Evolutionary conservation across 2,329 filamentous ascomycete genomes (phyloP), one percentile per base, ranked within the genome.

Genomic region (Exophiala mesophila): DNA sequence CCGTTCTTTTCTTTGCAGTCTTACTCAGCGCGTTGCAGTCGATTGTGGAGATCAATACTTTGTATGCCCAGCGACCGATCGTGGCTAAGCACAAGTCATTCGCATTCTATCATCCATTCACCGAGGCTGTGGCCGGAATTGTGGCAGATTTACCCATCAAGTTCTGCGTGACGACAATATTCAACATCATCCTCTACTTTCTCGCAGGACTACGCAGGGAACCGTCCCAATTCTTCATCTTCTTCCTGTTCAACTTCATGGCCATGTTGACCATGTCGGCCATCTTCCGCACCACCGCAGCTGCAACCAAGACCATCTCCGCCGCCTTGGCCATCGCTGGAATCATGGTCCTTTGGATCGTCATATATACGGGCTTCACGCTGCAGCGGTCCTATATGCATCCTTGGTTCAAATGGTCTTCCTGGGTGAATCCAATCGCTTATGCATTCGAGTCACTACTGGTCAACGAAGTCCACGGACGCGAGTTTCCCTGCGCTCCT

Each of bases 31-130:
- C 72, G 43, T 59, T 85, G 3, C 56, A 83, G 2, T 71, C 79
- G n/a, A 77, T 85, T 70, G 74, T 78, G 1, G 82, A 86, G 59
- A 80, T 85, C 2, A 82, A 74, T 0, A 73, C 77, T 21, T 78
- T 77, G 0, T 84, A 81, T 53, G 67, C 63, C 9, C 78, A 79
- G 16, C 71, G 81, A 0, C 77, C 78, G 0, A 70, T 82, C 10
- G 58, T 82, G 3, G 59, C 74, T 31, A 80, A 80, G 57, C 78
- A 81, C 53, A 77, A 76, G 49, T 57, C 63, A 0, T 80, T 80
- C 47, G 76, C 73, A 19, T 67, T 73, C 35, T 80, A 73, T 57
- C 75, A 80, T 39, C 77, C 78, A 0, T 63, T 64, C 0, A 73
- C 65, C 1, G 67, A 68, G 38, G 66, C 65, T 33, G 50, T 67